Evolutionary conservation across 305 asterid genomes (phyloP), one percentile per base, ranked within the genome.

Genomic region (Fraxinus latifolia): DNA sequence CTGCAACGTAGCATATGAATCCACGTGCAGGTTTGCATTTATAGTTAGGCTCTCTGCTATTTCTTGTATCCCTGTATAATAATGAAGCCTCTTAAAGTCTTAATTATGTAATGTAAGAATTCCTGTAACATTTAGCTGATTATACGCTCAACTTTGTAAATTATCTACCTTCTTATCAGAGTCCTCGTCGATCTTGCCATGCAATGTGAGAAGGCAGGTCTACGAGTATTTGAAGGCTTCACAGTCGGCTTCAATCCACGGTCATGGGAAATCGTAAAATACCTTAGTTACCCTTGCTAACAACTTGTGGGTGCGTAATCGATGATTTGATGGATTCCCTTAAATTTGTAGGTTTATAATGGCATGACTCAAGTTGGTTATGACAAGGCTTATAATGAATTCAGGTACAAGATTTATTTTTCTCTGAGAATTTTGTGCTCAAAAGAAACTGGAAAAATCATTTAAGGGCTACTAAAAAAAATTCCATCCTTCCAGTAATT

Each of bases 191-290:
- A 95, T 91, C 97, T 95, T 39, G 99, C 99, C 87, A 86, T 95
- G 85, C 98, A 95, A 60, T 94, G 99, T 70, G 91, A 77, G 88
- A 88, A 92, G 87, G 94, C 92, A 34, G 97, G 97, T 77, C 89
- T 79, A 68, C 92, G 98, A 60, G 97, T 95, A 68, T 92, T 93
- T 89, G 93, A 92, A 88, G 99, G 99, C 86, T 92, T 91, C 85
- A 95, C 99, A 34, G 96, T 95, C 86, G 99, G 99, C 79, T 94
- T 92, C 89, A 94, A 93, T 89, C 97, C 98, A 75, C 91, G 97
- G 60, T 86, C 97, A 77, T 92, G 95, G 97, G 99, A 95, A 89
- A 90, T 95, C 82, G 99, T 95, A 90, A 78, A 87, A 82, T 77
- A 79, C 74, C 81, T 34, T 76, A 68, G 37, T 79, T 82, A 32